Base-by-base conservation (phyloP, 306 rosid genomes). In the barrel medic (Medicago truncatula) region DNA sequence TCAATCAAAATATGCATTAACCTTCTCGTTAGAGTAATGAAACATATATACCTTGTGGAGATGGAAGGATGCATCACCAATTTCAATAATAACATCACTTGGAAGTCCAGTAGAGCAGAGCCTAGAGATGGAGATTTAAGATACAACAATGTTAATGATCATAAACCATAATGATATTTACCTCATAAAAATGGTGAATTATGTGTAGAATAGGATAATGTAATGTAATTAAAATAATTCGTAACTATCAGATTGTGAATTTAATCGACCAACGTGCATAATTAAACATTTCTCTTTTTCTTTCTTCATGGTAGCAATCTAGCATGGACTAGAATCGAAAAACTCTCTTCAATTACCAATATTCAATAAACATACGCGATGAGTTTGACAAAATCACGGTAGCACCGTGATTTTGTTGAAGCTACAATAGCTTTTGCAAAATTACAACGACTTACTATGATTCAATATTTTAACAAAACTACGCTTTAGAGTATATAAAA, bases 61-160 rank as follows among this genome's bases (percentile, higher is more conserved):
- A 88, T 87, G 94, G 81, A 93, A 93, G 54, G 85, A 83, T n/a
- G 74, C 81, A 12, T 85, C 91, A 11, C 92, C 92, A 79, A 91
- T 87, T 87, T 94, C 96, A 88, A 91, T 74, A 67, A 86, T 78
- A 52, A 94, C 82, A 78, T 94, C 98, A 50, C 91, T 87, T 36
- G 96, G 75, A 70, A 94, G 98, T 61, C 96, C 98, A 73, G 89
- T 86, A 53, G 94, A 87, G 88, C 92, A 94, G 34, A 87, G 76
- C 98, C 98, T 94, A 83, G 28, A 82, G 76, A 78, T 65, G 66
- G 8, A 56, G 17, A 80, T 68, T 67, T 62, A 21, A 71, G 2
- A 73, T n/a, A 57, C 50, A 76, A 67, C 54, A 61, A 60, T 34
- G 31, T 50, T 76, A 68, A 65, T 49, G 18, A 75, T 18, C 60